phyloP scores from a whole-genome alignment of 2,329 filamentous ascomycete genomes.

The Stenocarpella maydis region DNA sequence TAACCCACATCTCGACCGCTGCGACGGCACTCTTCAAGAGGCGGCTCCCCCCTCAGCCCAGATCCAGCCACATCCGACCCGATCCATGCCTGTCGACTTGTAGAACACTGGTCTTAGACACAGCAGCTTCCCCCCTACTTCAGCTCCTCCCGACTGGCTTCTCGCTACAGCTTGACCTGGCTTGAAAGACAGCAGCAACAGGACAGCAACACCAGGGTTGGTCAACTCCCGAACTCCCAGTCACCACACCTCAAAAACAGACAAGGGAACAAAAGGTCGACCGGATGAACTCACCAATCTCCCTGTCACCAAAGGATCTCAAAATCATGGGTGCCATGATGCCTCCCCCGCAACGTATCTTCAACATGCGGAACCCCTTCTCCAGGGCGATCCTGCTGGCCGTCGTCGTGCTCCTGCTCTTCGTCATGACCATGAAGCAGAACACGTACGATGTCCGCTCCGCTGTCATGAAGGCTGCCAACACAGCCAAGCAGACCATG shows the following conservation, averaged over 20 bases:
- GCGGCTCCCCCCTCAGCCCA: neutral
- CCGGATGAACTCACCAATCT: constrained; percentile 36
- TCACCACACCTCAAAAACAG: constrained; percentile 19
- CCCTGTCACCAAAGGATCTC: constrained; percentile 34
- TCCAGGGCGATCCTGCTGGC: constrained; percentile 55
- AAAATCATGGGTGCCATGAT: constrained; percentile 37
- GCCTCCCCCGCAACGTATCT: constrained; percentile 47
- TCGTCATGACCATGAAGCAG: constrained; percentile 51
- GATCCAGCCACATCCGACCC: constrained; percentile 15
- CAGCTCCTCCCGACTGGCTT: constrained; percentile 1
- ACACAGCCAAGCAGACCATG: constrained; percentile 44
- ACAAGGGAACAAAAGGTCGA: constrained; percentile 23
- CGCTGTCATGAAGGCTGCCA: constrained; percentile 52
- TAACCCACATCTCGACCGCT: constrained; percentile 17
- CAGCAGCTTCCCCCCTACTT: neutral
- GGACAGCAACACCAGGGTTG: constrained; percentile 31
- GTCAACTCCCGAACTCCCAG: constrained; percentile 28
- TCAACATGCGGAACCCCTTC: constrained; percentile 60
- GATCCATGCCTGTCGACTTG: constrained; percentile 16
- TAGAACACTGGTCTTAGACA: constrained; percentile 21
- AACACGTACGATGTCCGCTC: constrained; percentile 52
- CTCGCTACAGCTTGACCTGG: constrained; percentile 18
- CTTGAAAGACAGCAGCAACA: constrained; percentile 20
- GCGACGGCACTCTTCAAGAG: constrained; percentile 2
- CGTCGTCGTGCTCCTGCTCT: constrained; percentile 52